Evolutionary conservation across 2,329 filamentous ascomycete species (phyloP).

Genomic region (Paraphoma chrysanthemicola): DNA sequence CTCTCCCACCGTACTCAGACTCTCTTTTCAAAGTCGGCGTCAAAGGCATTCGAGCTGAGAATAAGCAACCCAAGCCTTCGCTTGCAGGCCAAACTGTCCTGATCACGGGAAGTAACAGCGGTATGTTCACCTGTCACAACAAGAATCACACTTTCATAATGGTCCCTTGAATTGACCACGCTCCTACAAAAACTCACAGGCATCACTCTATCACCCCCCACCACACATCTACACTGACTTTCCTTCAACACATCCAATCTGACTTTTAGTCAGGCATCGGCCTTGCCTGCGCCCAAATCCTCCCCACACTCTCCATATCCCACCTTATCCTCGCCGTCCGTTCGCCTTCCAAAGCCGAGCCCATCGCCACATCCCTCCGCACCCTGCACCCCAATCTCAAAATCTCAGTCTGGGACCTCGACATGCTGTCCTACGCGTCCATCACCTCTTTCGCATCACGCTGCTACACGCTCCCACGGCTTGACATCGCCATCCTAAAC

Average conservation of each 20-base stretch:
- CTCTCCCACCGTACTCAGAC: background rate
- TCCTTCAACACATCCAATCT: too few species aligned
- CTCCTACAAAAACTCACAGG: too few species aligned
- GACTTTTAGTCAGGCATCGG: conserved; percentile 21
- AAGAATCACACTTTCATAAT: too few species aligned
- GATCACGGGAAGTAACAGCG: conserved; percentile 44
- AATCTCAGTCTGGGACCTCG: conserved; percentile 37
- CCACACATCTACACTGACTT: too few species aligned
- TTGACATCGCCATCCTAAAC: conserved; percentile 45
- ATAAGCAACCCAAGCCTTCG: background rate
- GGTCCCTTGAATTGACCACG: too few species aligned
- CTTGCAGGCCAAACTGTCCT: conserved; percentile 9
- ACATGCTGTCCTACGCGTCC: conserved; percentile 30
- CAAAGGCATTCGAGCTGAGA: background rate
- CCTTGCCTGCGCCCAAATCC: conserved; percentile 25
- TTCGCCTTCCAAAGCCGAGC: conserved; percentile 31
- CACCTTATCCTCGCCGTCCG: conserved; percentile 42
- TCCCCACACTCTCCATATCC: conserved; percentile 19
- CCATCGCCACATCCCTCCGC: conserved; percentile 21
- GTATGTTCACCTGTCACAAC: too few species aligned
- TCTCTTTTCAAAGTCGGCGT: background rate
- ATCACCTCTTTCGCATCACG: conserved; percentile 26
- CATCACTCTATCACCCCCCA: too few species aligned
- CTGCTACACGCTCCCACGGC: conserved; percentile 10
- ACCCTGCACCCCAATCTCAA: conserved; percentile 13